Evolutionary conservation across 2,329 filamentous ascomycete genomes (phyloP).

Genomic region (Phaeophleospora eucalypticola): DNA sequence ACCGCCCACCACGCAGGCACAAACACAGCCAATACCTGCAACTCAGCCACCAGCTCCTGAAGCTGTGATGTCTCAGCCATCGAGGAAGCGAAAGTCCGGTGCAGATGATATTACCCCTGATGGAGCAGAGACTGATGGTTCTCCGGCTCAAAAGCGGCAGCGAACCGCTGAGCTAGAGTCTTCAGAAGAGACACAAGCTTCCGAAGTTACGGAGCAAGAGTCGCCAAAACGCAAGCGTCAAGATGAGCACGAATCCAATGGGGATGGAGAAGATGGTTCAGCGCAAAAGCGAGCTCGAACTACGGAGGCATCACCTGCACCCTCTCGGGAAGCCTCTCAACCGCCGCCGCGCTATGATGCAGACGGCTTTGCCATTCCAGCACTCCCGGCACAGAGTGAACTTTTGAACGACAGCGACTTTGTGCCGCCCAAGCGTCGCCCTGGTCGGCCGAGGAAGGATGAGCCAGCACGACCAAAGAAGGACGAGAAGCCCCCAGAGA

Average conservation of each 20-base stretch:
- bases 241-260: constrained; percentile 13
- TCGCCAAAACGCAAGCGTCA: constrained; percentile 16
- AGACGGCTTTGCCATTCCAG: constrained; percentile 41
- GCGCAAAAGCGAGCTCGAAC: constrained; percentile 20
- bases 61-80: neutral
- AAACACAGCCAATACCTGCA: neutral
- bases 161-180: neutral
- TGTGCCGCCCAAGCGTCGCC: neutral
- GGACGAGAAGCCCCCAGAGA: constrained; percentile 27
- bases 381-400: constrained; percentile 13
- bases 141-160: neutral
- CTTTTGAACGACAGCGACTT: neutral
- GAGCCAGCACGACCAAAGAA: constrained; percentile 11
- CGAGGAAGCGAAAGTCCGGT: neutral
- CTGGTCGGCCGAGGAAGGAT: no score
- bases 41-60: neutral
- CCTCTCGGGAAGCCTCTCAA: constrained; percentile 1
- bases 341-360: constrained; percentile 32
- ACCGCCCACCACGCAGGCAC: neutral
- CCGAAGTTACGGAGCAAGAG: constrained; percentile 6
- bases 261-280: constrained; percentile 3
- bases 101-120: neutral
- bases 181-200: neutral
- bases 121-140: neutral
- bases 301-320: constrained; percentile 3